Conservation (phyloP, 176 grass and related monocot species). For the Pontederia crassipes region DNA sequence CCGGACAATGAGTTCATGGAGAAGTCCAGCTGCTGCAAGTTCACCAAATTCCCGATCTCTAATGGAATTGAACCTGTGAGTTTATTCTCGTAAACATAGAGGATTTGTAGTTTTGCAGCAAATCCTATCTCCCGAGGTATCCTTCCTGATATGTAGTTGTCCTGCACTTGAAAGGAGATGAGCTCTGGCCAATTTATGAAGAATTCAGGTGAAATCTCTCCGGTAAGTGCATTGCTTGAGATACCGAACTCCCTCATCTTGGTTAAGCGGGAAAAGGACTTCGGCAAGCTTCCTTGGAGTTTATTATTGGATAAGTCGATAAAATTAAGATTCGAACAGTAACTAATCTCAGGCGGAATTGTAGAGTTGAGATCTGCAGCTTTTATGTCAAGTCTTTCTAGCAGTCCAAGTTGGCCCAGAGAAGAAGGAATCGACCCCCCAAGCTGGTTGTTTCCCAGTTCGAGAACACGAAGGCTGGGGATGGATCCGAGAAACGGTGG, state of each 20-base stretch:
- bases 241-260: slow-evolving; percentile 27
- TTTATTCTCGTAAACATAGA: slow-evolving; percentile 25
- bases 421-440: no score
- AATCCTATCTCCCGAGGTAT: slow-evolving; percentile 33
- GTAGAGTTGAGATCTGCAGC: slow-evolving; percentile 32
- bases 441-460: no score
- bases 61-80: slow-evolving; percentile 43
- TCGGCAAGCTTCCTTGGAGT: slow-evolving; percentile 6
- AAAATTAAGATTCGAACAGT: slow-evolving; percentile 36
- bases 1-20: slow-evolving; percentile 2
- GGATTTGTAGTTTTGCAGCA: slow-evolving; percentile 13
- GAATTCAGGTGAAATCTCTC: slow-evolving; percentile 34
- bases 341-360: slow-evolving; percentile 45
- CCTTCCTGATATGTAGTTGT: slow-evolving; percentile 34
- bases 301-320: not conserved
- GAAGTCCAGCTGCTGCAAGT: slow-evolving; percentile 25
- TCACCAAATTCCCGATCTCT: slow-evolving; percentile 37
- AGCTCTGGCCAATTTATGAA: slow-evolving; percentile 61
- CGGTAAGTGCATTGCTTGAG: slow-evolving; percentile 56
- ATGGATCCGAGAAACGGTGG: slow-evolving; percentile 26
- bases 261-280: not conserved
- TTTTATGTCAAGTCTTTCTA: slow-evolving; percentile 42
- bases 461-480: no score
- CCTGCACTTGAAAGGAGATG: slow-evolving; percentile 45
- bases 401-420: slow-evolving; percentile 16